phyloP scores from a whole-genome alignment of 2,329 filamentous ascomycete genomes.

The Aspergillus ochraceus region DNA sequence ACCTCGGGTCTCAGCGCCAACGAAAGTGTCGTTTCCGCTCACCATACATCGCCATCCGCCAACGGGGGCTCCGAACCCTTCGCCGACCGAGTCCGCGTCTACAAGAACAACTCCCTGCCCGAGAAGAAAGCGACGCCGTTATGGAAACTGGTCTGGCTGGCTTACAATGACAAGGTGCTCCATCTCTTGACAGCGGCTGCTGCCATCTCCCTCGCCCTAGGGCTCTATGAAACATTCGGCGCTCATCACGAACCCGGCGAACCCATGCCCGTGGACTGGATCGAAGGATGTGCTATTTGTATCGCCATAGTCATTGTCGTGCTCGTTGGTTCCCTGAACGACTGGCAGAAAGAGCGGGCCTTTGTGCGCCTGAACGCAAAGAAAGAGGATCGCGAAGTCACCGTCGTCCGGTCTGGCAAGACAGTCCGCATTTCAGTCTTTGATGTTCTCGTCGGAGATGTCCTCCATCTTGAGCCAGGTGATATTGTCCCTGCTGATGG shows the following conservation, averaged over 20 bases:
- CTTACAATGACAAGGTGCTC: conserved; percentile 75
- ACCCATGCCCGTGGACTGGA: conserved; percentile 60
- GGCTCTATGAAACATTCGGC: conserved; percentile 57
- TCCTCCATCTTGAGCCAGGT: conserved; percentile 65
- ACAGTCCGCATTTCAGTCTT: conserved; percentile 60
- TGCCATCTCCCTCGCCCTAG: conserved; percentile 68
- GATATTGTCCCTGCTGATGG: conserved; percentile 69
- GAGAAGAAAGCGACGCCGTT: conserved; percentile 67
- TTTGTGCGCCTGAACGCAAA: conserved; percentile 61
- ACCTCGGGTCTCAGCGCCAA: conserved; percentile 71
- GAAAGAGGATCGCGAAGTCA: conserved; percentile 63
- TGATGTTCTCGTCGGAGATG: conserved; percentile 65
- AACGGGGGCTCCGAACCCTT: background rate
- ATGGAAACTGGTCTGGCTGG: conserved; percentile 68
- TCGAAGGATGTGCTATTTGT: conserved; percentile 71
- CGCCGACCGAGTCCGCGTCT: conserved; percentile 32
- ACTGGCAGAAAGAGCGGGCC: conserved; percentile 72
- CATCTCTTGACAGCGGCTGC: conserved; percentile 69
- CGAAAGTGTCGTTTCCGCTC: conserved; percentile 49
- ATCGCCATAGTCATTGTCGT: conserved; percentile 71
- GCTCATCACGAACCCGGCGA: conserved; percentile 13
- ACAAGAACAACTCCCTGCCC: conserved; percentile 64
- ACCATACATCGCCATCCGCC: background rate
- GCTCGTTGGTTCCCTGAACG: conserved; percentile 66
- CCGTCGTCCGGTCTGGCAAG: conserved; percentile 63